phyloP scores from a whole-genome alignment of 2,329 filamentous ascomycete species.

The Xylariaceae sp. region DNA sequence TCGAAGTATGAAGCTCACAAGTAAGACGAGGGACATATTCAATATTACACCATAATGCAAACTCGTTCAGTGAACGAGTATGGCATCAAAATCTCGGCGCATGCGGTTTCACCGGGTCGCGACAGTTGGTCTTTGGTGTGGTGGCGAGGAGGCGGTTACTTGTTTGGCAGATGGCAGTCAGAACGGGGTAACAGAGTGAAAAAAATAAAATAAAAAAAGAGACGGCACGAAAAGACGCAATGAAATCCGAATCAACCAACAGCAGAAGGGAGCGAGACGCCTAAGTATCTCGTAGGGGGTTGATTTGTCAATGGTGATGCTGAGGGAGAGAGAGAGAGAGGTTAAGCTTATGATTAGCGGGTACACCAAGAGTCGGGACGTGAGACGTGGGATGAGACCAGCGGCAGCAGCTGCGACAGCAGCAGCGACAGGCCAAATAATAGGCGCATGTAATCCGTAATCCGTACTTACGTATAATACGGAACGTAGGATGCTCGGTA shows the following conservation, averaged over 20 bases:
- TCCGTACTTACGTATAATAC: no score
- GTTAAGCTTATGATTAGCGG: background rate
- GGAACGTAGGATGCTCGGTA: background rate
- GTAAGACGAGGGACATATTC: background rate
- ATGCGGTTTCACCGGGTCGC: background rate
- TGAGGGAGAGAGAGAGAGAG: no score
- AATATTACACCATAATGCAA: conserved; percentile 6
- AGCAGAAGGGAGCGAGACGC: background rate
- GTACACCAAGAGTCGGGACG: background rate
- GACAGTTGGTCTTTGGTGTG: background rate
- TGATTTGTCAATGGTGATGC: no score
- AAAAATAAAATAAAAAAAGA: background rate
- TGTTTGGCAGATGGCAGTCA: background rate
- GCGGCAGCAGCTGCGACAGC: no score
- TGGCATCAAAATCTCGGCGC: background rate
- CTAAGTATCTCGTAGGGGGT: no score
- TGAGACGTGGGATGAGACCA: no score
- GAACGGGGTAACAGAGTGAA: background rate
- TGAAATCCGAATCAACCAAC: background rate
- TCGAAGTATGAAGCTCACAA: conserved; percentile 1
- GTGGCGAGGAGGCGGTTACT: conserved; percentile 2
- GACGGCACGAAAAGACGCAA: background rate
- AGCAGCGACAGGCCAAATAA: background rate
- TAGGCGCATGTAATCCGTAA: no score
- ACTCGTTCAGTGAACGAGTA: background rate